Percentiles rank a stretch among this genome's conserved stretches.
These are phyloP conservation scores for Lasiosphaeriaceae sp. DNA, from an alignment of 495 filamentous ascomycete genomes.

Conservation along the genomic window DNA sequence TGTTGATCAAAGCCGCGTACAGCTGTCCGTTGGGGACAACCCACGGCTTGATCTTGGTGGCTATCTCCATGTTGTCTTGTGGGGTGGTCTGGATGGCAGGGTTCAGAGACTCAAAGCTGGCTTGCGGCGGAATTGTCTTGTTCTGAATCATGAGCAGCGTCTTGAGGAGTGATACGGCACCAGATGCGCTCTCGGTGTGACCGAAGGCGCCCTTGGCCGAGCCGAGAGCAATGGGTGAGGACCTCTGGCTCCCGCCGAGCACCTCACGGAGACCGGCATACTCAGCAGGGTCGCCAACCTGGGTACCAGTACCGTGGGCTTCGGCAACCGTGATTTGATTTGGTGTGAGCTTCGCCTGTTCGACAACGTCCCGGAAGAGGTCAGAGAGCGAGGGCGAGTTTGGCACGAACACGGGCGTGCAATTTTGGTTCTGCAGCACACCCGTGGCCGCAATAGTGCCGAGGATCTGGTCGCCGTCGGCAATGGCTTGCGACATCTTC, in stretches of 20 bases:
- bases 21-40: conserved; percentile 29
- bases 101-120: conserved; percentile 27
- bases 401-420: conserved; percentile 48
- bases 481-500: conserved; percentile 42
- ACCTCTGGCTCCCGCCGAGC: conserved; percentile 22
- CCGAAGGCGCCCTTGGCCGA: conserved; percentile 52
- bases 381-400: conserved; percentile 45
- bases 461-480: conserved; percentile 49
- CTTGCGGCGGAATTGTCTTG: background rate
- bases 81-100: conserved; percentile 31
- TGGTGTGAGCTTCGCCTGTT: conserved; percentile 39
- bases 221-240: conserved; percentile 24
- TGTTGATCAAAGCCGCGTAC: conserved; percentile 23
- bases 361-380: conserved; percentile 46
- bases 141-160: conserved; percentile 1
- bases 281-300: conserved; percentile 16
- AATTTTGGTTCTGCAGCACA: conserved; percentile 52
- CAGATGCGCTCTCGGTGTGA: conserved; percentile 49
- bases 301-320: conserved; percentile 31
- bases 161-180: conserved; percentile 53
- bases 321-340: conserved; percentile 43
- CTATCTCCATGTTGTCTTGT: conserved; percentile 39
- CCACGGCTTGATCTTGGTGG: conserved; percentile 15
- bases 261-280: conserved; percentile 29
- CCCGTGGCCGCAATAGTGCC: conserved; percentile 52